phyloP scores from a whole-genome alignment of 768 basidiomycete species.

The Nidularia sp. region DNA sequence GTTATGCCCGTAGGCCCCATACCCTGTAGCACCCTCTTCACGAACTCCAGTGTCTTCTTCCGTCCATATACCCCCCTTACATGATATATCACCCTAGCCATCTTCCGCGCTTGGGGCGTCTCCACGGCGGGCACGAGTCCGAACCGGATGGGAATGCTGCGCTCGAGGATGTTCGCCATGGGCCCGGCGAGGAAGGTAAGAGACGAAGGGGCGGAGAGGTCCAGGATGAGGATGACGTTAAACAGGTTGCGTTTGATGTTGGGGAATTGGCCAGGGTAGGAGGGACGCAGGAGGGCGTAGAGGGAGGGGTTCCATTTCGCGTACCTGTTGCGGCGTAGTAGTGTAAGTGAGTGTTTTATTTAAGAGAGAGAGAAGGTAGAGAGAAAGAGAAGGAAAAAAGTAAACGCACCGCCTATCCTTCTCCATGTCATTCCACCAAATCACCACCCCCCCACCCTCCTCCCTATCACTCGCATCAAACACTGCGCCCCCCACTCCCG shows the following conservation, averaged over 20 bases:
- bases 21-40: constrained; percentile 38
- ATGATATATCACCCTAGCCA: constrained; percentile 73
- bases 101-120: constrained; percentile 46
- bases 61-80: constrained; percentile 60
- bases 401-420: constrained; percentile 64
- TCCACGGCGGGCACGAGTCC: constrained; percentile 78
- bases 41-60: constrained; percentile 56
- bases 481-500: constrained; percentile 59
- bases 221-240: constrained; percentile 79
- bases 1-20: constrained; percentile 20
- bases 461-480: constrained; percentile 86
- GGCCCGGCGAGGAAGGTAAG: constrained; percentile 61
- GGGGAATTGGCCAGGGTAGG: constrained; percentile 78
- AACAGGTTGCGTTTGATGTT: constrained; percentile 73
- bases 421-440: constrained; percentile 92
- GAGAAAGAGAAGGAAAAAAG: no score
- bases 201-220: constrained; percentile 62
- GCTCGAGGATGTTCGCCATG: constrained; percentile 65
- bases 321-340: no score
- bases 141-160: constrained; percentile 76
- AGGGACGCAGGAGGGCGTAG: constrained; percentile 66
- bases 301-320: constrained; percentile 1
- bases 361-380: no score
- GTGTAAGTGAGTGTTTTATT: no score
- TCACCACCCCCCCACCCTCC: constrained; percentile 71